Evolutionary conservation across 2,329 filamentous ascomycete species (phyloP), one percentile per base, ranked within the genome.

Genomic region (Diaporthe sp.): DNA sequence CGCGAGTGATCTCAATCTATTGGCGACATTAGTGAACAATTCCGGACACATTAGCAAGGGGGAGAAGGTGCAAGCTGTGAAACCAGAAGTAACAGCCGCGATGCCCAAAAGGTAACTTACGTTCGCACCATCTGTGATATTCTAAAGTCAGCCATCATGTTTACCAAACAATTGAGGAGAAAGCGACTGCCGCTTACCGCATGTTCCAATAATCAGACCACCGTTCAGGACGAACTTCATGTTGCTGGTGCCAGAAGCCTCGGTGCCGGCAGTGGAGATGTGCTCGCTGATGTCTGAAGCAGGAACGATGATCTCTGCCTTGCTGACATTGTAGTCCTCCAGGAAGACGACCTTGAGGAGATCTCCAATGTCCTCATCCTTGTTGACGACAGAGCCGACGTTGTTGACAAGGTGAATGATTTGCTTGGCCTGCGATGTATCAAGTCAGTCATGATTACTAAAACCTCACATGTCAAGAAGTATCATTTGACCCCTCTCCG

Each of bases 211-310:
- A 81, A 99, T 97, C 76, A 99, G 88, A 77, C 97, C 97, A 77
- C 97, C 97, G 80, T 98, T 99, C 80, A 99, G 89, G 19, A 98
- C 97, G 83, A 99, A 99, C 85, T 99, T 99, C 97, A 99, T 99
- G 91, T 99, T 99, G 81, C 94, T 97, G 17, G 95, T 98, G 76
- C 96, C 96, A 77, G 90, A 92, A 27, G 91, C 91, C 88, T 99
- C 97, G 1, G 97, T 99, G 66, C 97, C 97, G 50, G 97, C 97
- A 32, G 97, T 99, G 3, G 97, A 98, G 81, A 99, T 99, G 83
- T 99, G 97, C 87, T 99, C 97, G 84, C 95, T 98, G 80, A 99
- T 93, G 80, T 99, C 97, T 27, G 95, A 98, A 17, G 97, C 97
- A 17, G 97, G 97, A 77, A 91, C 91, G 80, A 99, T 98, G 81